These are phyloP conservation scores for Chloromonas sp. DNA, from an alignment of 163 green algal species.

Conservation along the genomic window DNA sequence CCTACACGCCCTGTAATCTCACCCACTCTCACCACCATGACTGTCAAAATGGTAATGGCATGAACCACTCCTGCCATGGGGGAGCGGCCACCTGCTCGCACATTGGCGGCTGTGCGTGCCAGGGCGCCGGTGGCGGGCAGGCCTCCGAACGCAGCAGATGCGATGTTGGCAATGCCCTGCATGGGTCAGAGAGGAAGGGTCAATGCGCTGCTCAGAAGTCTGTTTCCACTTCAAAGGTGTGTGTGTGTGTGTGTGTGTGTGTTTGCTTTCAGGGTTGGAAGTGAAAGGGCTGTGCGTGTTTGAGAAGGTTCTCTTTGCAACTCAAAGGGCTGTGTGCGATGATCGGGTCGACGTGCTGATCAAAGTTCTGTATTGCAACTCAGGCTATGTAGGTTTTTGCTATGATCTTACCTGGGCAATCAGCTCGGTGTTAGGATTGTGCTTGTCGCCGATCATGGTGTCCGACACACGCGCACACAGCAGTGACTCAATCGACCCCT, in stretches of 20 bases:
- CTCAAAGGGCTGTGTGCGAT: too few species aligned
- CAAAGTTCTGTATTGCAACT: too few species aligned
- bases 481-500: constrained; percentile 27
- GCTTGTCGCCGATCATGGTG: constrained; percentile 27
- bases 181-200: not conserved
- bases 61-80: constrained; percentile 23
- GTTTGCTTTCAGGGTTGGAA: too few species aligned
- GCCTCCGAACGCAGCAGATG: constrained; percentile 21
- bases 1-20: too few species aligned
- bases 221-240: too few species aligned
- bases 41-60: constrained; percentile 15
- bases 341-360: too few species aligned
- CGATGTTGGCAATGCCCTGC: constrained; percentile 23
- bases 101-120: constrained; percentile 23
- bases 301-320: too few species aligned
- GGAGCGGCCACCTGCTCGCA: constrained; percentile 18
- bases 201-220: too few species aligned
- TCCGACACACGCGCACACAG: constrained; percentile 29
- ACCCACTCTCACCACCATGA: constrained; percentile 2
- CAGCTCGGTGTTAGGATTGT: constrained; percentile 32
- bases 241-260: too few species aligned
- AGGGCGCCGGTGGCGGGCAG: constrained; percentile 24
- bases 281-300: too few species aligned
- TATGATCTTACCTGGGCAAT: constrained; percentile 14
- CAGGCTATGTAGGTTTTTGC: too few species aligned